These are phyloP conservation scores for Erythrobasidium yunnanense DNA, from an alignment of 768 basidiomycete species.

Conservation along the genomic window DNA sequence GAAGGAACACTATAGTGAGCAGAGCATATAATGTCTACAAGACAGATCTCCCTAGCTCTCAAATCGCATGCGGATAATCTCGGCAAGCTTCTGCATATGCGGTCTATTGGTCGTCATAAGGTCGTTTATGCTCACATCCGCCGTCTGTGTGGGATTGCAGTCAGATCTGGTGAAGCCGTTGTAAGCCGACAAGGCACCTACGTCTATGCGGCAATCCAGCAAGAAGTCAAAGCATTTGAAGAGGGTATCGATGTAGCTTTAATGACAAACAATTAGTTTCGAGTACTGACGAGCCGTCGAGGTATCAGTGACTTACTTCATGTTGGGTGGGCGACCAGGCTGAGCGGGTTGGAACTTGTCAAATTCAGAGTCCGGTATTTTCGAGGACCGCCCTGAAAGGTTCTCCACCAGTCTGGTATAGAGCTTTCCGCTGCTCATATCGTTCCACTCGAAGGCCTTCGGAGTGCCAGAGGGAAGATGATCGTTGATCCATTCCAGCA, in stretches of 20 bases:
- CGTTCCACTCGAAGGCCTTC: slow-evolving; percentile 46
- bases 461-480: slow-evolving; percentile 54
- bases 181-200: not conserved
- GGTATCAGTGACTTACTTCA: slow-evolving; percentile 26
- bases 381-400: slow-evolving; percentile 37
- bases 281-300: slow-evolving; percentile 24
- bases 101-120: slow-evolving; percentile 68
- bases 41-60: not conserved
- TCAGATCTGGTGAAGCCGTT: not conserved
- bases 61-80: slow-evolving; percentile 38
- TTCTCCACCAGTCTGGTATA: slow-evolving; percentile 72
- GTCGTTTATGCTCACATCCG: slow-evolving; percentile 86
- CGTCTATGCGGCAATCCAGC: slow-evolving; percentile 48
- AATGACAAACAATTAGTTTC: slow-evolving; percentile 45
- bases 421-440: slow-evolving; percentile 52
- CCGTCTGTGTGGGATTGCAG: slow-evolving; percentile 56
- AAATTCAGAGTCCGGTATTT: slow-evolving; percentile 30
- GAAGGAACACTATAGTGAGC: no score
- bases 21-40: no score
- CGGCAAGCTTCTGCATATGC: slow-evolving; percentile 68
- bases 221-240: slow-evolving; percentile 85
- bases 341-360: slow-evolving; percentile 26
- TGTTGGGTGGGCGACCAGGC: slow-evolving; percentile 12
- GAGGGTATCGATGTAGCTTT: slow-evolving; percentile 75
- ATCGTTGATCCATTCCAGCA: slow-evolving; percentile 81